Conservation (phyloP, 305 asterid genomes). For the Fraxinus greggii region DNA sequence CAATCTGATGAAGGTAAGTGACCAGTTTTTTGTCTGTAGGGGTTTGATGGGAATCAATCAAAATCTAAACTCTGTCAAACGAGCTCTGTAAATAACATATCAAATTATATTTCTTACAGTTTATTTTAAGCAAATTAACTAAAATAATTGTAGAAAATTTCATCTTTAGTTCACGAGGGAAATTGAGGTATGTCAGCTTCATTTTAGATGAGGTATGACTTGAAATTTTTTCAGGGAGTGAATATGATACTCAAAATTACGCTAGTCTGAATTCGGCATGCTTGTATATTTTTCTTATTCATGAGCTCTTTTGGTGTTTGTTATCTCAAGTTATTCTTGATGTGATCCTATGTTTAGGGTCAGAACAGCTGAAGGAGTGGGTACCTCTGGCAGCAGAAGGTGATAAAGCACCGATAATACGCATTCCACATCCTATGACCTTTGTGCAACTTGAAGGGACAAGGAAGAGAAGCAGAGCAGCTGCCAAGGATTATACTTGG, state of each 20-base stretch:
- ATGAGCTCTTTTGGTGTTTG: not conserved
- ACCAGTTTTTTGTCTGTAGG: conserved; percentile 20
- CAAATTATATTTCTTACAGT: not conserved
- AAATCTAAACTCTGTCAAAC: not conserved
- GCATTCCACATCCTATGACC: conserved; percentile 69
- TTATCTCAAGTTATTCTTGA: not conserved
- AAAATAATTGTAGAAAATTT: not conserved
- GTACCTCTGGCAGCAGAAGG: conserved; percentile 63
- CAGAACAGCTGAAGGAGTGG: conserved; percentile 81
- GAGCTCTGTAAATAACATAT: not conserved
- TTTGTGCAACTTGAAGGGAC: conserved; percentile 54
- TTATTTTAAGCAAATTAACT: not conserved
- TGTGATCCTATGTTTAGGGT: conserved; percentile 35
- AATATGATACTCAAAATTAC: not conserved
- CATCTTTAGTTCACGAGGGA: not conserved
- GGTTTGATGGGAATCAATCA: conserved; percentile 13
- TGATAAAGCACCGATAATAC: conserved; percentile 53
- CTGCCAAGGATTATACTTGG: conserved; percentile 68
- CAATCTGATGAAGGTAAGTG: conserved; percentile 69
- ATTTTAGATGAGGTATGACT: not conserved
- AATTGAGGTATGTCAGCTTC: not conserved
- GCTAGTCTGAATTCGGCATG: not conserved
- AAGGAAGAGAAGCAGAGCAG: conserved; percentile 84
- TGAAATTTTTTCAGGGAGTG: not conserved
- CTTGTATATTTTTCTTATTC: not conserved